Conservation (phyloP, 192 early-diverging fungal species). For the Coemansia erecta region DNA sequence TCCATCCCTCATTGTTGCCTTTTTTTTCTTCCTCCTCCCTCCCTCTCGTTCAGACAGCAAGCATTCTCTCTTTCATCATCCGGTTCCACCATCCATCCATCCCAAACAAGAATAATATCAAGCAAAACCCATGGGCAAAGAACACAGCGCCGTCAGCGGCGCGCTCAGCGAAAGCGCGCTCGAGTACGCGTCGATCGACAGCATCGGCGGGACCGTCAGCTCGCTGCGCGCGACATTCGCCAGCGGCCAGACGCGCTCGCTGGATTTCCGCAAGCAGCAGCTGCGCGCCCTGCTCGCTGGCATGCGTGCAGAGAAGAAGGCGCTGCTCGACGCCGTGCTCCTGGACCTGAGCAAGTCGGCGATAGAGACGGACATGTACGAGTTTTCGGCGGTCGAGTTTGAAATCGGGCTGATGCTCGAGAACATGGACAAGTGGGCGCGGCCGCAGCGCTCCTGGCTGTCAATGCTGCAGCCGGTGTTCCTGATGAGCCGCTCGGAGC, state of each 20-base stretch:
- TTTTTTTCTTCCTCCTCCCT: not conserved
- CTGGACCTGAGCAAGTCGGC: constrained; percentile 60
- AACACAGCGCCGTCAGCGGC: constrained; percentile 30
- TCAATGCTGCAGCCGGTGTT: constrained; percentile 39
- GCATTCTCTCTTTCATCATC: not conserved
- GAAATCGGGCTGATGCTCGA: constrained; percentile 59
- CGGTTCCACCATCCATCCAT: not conserved
- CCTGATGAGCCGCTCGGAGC: constrained; percentile 47
- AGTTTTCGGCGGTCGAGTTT: constrained; percentile 52
- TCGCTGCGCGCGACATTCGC: constrained; percentile 47
- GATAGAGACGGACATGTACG: constrained; percentile 55
- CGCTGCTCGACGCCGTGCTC: constrained; percentile 54
- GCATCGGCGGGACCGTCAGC: constrained; percentile 41
- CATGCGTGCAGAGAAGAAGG: constrained; percentile 59
- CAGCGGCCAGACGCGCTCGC: constrained; percentile 25
- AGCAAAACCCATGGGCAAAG: constrained; percentile 20
- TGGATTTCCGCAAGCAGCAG: constrained; percentile 55
- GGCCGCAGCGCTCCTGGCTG: constrained; percentile 41
- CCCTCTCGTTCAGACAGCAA: not conserved
- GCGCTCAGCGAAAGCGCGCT: constrained; percentile 24
- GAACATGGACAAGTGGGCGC: constrained; percentile 61
- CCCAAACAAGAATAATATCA: not conserved
- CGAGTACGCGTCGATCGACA: constrained; percentile 47
- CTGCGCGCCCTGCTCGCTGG: constrained; percentile 60
- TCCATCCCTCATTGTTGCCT: not conserved